Conservation (phyloP, 2,329 filamentous ascomycete genomes). For the Didymella glomerata region DNA sequence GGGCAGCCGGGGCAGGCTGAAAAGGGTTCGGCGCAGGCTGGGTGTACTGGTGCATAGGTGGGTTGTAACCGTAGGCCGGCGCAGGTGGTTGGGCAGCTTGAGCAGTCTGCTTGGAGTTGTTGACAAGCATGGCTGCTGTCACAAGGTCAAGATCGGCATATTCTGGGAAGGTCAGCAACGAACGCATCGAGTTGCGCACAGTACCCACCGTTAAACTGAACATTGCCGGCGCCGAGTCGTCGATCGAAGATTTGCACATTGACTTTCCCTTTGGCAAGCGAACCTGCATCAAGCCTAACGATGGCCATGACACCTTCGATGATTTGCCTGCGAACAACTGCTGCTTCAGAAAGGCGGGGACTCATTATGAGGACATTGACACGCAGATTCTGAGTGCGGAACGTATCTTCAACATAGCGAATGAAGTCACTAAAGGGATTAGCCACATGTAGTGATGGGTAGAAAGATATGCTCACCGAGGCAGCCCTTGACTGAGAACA, state of each 20-base stretch:
- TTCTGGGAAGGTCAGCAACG: slow-evolving; percentile 58
- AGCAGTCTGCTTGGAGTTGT: slow-evolving; percentile 69
- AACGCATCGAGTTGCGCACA: neutral
- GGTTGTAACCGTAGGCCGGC: slow-evolving; percentile 39
- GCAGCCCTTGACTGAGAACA: slow-evolving; percentile 73
- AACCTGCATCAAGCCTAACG: slow-evolving; percentile 74
- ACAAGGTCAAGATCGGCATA: slow-evolving; percentile 83
- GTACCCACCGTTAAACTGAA: slow-evolving; percentile 74
- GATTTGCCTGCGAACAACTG: slow-evolving; percentile 84
- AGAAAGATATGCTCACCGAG: slow-evolving; percentile 34
- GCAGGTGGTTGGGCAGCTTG: slow-evolving; percentile 45
- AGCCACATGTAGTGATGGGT: neutral
- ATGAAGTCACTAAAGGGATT: slow-evolving; percentile 71
- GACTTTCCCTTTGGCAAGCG: slow-evolving; percentile 77
- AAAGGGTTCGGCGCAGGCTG: slow-evolving; percentile 49
- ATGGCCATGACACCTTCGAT: slow-evolving; percentile 89
- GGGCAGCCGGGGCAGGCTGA: slow-evolving; percentile 42
- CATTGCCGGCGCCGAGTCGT: slow-evolving; percentile 74
- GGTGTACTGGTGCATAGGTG: slow-evolving; percentile 35
- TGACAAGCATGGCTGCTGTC: slow-evolving; percentile 81
- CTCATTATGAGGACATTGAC: slow-evolving; percentile 83
- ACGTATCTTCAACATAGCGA: slow-evolving; percentile 79
- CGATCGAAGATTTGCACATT: slow-evolving; percentile 87
- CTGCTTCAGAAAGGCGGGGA: slow-evolving; percentile 76
- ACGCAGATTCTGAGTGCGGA: slow-evolving; percentile 74